Evolutionary conservation across 1,284 basidiomycete genomes (phyloP), one percentile per base, ranked within the genome.

Genomic region (Butyriboletus appendiculatus): DNA sequence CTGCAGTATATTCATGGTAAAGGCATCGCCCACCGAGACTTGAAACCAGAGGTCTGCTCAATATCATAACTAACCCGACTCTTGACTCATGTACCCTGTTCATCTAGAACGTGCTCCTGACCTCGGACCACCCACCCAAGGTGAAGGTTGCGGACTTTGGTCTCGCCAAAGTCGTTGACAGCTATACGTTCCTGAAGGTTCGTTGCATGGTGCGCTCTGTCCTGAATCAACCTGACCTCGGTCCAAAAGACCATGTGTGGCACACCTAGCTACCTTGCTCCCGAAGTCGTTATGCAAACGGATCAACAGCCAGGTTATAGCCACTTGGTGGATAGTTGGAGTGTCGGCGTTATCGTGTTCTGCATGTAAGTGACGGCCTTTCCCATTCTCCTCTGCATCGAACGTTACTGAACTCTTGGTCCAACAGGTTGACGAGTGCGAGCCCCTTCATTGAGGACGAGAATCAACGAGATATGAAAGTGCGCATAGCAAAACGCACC

Each of bases 141-240:
- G 82, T 90, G 59, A 94, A 94, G 66, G 86, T 97, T 26, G 94
- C 94, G 2, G 95, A 96, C 70, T 97, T 96, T 68, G 95, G 95
- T 6, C 81, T 97, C 14, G 94, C 95, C 0, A 97, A 97, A 68
- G 85, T 88, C 53, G 85, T 92, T 40, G 88, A 91, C 59, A 85
- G 81, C 59, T 65, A 83, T 60, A 92, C 88, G 0, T 86, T 86
- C 79, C 72, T 90, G 15, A 78, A 79, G 57, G 88, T 88, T 59
- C 11, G 81, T 73, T 8, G 28, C 20, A 48, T 18, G 20, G 20
- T 54, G 35, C 35, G 33, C 20, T 50, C 46, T 40, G 10, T 18
- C 47, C 14, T 9, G 20, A 46, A 37, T 43, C 38, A 30, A 54
- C n/a, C 49, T 62, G 49, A 57, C 48, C 53, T 42, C 55, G 3